A percentile compares a stretch with the other conserved stretches of the same genome.
Evolutionary conservation across 2,329 filamentous ascomycete species (phyloP).

Genomic region (Claviceps maximensis): DNA sequence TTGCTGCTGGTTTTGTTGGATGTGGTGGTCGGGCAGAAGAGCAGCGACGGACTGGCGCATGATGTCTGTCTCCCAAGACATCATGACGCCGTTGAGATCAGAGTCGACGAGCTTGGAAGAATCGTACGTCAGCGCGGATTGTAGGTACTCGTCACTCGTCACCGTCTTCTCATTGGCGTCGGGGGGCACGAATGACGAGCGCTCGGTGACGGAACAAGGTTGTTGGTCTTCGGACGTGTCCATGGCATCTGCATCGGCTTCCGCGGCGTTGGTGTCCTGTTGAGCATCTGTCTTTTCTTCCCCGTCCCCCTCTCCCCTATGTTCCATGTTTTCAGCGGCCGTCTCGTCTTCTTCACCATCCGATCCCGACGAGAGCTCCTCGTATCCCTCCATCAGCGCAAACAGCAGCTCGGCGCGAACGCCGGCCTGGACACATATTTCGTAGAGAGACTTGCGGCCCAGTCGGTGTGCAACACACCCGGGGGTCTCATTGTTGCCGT

Average conservation of each 20-base stretch:
- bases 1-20: too few relatives aligned
- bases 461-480: constrained; percentile 70
- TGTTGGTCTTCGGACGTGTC: constrained; percentile 16
- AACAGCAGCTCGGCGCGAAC: constrained; percentile 82
- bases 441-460: constrained; percentile 59
- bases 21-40: constrained; percentile 34
- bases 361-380: constrained; percentile 49
- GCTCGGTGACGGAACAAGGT: constrained; percentile 8
- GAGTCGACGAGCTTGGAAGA: constrained; percentile 58
- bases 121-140: constrained; percentile 51
- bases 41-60: constrained; percentile 66
- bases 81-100: constrained; percentile 78
- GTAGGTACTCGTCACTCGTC: constrained; percentile 55
- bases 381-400: constrained; percentile 69
- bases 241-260: constrained; percentile 15
- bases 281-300: constrained; percentile 12
- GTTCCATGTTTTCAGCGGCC: constrained; percentile 26
- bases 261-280: constrained; percentile 12
- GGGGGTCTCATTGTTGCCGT: constrained; percentile 75
- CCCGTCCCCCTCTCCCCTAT: constrained; percentile 29
- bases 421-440: constrained; percentile 75
- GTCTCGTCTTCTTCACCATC: constrained; percentile 17
- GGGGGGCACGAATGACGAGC: constrained; percentile 18
- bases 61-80: constrained; percentile 81
- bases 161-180: constrained; percentile 32